A percentile compares a stretch with the other conserved stretches of the same genome.
These are phyloP conservation scores for Geotrichum siamense DNA, from an alignment of 1,139 yeast genomes.

Conservation along the genomic window DNA sequence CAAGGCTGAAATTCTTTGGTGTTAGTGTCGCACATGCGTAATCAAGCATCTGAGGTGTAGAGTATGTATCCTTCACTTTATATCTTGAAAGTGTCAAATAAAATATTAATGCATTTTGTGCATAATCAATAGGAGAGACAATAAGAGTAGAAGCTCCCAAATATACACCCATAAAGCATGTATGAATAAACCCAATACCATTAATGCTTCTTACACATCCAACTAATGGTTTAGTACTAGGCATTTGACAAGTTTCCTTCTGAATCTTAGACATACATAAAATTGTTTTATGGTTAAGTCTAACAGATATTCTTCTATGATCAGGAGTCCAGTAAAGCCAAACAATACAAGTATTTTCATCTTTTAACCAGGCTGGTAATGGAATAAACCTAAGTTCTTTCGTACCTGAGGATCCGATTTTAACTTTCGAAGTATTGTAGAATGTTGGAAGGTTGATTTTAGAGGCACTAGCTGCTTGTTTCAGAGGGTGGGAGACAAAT, in stretches of 20 bases:
- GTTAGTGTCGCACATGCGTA: conserved; percentile 59
- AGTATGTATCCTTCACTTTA: conserved; percentile 79
- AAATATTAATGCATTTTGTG: conserved; percentile 66
- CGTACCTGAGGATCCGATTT: conserved; percentile 47
- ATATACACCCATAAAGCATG: conserved; percentile 74
- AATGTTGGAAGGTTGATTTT: conserved; percentile 45
- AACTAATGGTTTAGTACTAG: conserved; percentile 62
- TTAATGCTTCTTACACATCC: conserved; percentile 82
- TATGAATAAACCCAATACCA: conserved; percentile 83
- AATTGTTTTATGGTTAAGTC: conserved; percentile 55
- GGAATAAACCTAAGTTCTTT: conserved; percentile 40
- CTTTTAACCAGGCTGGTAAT: conserved; percentile 35
- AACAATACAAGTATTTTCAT: conserved; percentile 43
- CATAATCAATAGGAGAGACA: conserved; percentile 71
- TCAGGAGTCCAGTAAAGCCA: conserved; percentile 71
- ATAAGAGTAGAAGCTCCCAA: conserved; percentile 81
- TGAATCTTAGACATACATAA: conserved; percentile 79
- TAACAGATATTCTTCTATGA: conserved; percentile 59
- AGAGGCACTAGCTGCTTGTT: conserved; percentile 43
- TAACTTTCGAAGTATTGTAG: conserved; percentile 63
- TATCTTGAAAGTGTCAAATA: conserved; percentile 66
- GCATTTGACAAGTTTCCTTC: conserved; percentile 85
- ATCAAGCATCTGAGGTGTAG: conserved; percentile 77
- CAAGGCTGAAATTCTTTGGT: conserved; percentile 58
- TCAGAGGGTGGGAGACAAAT: conserved; percentile 55